Base-by-base conservation (phyloP, 2,329 filamentous ascomycete genomes). In the Sporothrix curviconia region DNA sequence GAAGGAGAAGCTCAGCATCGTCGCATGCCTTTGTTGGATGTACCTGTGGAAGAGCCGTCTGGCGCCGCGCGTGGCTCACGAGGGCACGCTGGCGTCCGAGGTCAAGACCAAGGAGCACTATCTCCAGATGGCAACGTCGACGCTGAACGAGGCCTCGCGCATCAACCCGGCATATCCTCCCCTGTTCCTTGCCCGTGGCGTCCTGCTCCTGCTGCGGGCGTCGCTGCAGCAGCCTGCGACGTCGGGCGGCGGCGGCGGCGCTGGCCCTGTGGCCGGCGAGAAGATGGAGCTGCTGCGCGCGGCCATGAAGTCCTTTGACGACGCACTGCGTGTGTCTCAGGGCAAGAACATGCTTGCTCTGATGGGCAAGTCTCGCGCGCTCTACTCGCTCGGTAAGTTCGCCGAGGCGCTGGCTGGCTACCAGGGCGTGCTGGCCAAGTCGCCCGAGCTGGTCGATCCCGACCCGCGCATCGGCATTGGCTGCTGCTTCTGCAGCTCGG, bases 391-490 rank as follows among this genome's bases (percentile, higher is more conserved):
- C 66, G 89, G 88, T 58, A 91, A 90, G 70, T 96, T 89, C 66
- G 79, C 85, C 1, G 91, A 97, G 55, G 88, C 95, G 14, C 74
- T 97, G 54, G 81, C 88, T 60, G 79, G 82, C 24, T 99, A 97
- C 69, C 94, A 99, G 73, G 87, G 90, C 59, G 90, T 91, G 15
- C 76, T 99, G 52, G 79, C 85, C 65, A 91, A 88, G 71, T 91
- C 92, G 76, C 94, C 94, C 2, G 85, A 90, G 64, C 79, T 97
- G 66, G 83, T 88, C 42, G 94, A 99, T 67, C 94, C 94, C 0
- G 94, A 99, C 71, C 95, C 94, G 64, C 84, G 95, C 65, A 92
- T 99, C 64, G 94, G 94, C 56, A 92, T 99, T 67, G 94, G 94
- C 46, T 94, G 90, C 72, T 99, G 94, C 76, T 87, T 96, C 70